These are phyloP conservation scores for Kockovaella imperatae DNA, from an alignment of 768 basidiomycete species.

Conservation along the genomic window DNA sequence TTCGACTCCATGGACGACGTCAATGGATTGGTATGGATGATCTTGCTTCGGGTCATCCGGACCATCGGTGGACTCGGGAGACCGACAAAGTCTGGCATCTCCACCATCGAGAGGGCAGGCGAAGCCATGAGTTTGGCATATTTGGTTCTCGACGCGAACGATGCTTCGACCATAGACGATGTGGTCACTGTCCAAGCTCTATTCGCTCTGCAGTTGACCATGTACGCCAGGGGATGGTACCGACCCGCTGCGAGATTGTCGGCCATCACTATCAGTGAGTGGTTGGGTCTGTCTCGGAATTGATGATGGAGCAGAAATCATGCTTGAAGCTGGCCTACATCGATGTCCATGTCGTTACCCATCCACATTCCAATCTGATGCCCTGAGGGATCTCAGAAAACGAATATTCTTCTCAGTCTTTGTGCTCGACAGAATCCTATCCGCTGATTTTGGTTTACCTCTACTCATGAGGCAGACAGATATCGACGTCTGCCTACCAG, in stretches of 20 bases:
- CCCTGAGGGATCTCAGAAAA: slow-evolving; percentile 13
- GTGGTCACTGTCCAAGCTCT: slow-evolving; percentile 17
- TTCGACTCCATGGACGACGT: too few species aligned
- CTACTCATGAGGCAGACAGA: slow-evolving; percentile 22
- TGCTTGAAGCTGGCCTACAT: slow-evolving; percentile 23
- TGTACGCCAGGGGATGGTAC: slow-evolving; percentile 8
- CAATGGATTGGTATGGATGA: too few species aligned
- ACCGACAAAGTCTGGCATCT: too few species aligned
- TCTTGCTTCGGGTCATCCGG: too few species aligned
- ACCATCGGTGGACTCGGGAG: too few species aligned
- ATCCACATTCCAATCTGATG: slow-evolving; percentile 3
- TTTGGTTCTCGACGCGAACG: slow-evolving; percentile 10
- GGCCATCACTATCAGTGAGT: slow-evolving; percentile 17
- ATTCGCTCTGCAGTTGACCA: slow-evolving; percentile 7
- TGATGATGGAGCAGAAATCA: slow-evolving; percentile 8
- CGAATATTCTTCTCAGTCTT: slow-evolving; percentile 23
- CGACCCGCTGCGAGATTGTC: slow-evolving; percentile 17
- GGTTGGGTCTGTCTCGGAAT: too few species aligned
- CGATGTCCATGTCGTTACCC: slow-evolving; percentile 18
- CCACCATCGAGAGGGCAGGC: slow-evolving; percentile 2
- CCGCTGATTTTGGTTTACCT: slow-evolving; percentile 24
- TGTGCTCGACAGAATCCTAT: slow-evolving; percentile 17
- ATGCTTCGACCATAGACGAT: slow-evolving; percentile 12
- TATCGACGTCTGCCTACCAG: slow-evolving; percentile 21
- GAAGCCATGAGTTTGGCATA: slow-evolving; percentile 11